Percentiles rank a stretch among this genome's conserved stretches.
phyloP scores from a whole-genome alignment of 768 basidiomycete species.

The Boletellus emodensis region DNA sequence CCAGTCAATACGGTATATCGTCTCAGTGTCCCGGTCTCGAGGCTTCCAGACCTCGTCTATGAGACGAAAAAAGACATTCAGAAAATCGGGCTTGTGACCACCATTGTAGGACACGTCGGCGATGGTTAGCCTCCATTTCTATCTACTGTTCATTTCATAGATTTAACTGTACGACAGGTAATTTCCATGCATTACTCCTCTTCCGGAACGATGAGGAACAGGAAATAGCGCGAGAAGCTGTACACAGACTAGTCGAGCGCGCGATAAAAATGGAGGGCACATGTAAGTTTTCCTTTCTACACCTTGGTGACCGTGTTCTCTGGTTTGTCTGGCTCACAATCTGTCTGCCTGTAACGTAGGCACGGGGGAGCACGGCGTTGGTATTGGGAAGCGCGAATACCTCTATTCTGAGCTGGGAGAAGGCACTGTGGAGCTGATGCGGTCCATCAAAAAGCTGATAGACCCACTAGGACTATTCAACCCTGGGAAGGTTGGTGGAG shows the following conservation, averaged over 20 bases:
- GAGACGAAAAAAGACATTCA: constrained; percentile 72
- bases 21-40: constrained; percentile 59
- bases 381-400: constrained; percentile 78
- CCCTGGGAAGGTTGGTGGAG: constrained; percentile 67
- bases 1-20: background rate
- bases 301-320: background rate
- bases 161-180: constrained; percentile 29
- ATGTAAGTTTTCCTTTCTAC: constrained; percentile 39
- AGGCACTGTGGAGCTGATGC: constrained; percentile 83
- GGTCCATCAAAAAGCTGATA: constrained; percentile 66
- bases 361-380: constrained; percentile 85
- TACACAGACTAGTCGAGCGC: constrained; percentile 59
- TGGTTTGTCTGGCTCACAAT: background rate
- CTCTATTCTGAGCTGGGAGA: constrained; percentile 77
- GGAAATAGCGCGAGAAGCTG: constrained; percentile 39
- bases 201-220: constrained; percentile 56
- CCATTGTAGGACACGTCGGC: constrained; percentile 74
- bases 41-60: constrained; percentile 57
- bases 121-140: constrained; percentile 48
- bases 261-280: constrained; percentile 73
- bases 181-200: constrained; percentile 51
- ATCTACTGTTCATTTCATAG: background rate
- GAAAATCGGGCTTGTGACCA: constrained; percentile 50
- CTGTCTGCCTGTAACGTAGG: constrained; percentile 32
- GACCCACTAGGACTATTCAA: constrained; percentile 79